Evolutionary conservation across 257 asterid species (phyloP).

Genomic region (Mentha longifolia): DNA sequence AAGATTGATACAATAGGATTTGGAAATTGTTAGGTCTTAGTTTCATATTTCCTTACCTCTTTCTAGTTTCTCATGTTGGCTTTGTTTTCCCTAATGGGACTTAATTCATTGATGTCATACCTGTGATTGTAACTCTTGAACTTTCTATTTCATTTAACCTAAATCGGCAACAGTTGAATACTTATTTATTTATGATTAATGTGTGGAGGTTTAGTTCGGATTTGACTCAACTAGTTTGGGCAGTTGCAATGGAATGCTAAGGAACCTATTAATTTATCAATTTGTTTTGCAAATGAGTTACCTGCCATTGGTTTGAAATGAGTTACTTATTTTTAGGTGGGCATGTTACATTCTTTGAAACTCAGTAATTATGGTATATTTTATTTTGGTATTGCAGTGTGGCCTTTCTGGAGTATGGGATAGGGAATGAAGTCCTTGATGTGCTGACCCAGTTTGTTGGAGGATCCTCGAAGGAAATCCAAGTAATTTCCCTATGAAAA

Average conservation of each 20-base stretch:
- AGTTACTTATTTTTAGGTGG: slow-evolving; percentile 12
- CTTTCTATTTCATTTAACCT: neutral
- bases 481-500: slow-evolving; percentile 51
- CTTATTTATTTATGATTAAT: neutral
- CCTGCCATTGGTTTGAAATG: neutral
- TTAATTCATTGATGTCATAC: neutral
- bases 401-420: slow-evolving; percentile 68
- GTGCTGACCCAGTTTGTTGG: slow-evolving; percentile 77
- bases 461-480: slow-evolving; percentile 79
- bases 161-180: too few species aligned
- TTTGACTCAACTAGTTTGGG: slow-evolving; percentile 4
- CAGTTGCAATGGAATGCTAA: slow-evolving; percentile 4
- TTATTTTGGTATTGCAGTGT: slow-evolving; percentile 54
- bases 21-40: neutral
- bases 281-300: neutral
- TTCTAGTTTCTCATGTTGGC: slow-evolving; percentile 19
- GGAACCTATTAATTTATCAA: neutral
- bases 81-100: slow-evolving; percentile 16
- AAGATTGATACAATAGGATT: slow-evolving; percentile 10
- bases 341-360: slow-evolving; percentile 7
- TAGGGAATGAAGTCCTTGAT: slow-evolving; percentile 60
- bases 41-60: slow-evolving; percentile 7
- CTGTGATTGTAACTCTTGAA: neutral
- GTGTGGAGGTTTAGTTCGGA: neutral
- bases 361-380: slow-evolving; percentile 22